Base-by-base conservation (phyloP, 2,329 filamentous ascomycete genomes). In the Apiospora rasikravindrae region DNA sequence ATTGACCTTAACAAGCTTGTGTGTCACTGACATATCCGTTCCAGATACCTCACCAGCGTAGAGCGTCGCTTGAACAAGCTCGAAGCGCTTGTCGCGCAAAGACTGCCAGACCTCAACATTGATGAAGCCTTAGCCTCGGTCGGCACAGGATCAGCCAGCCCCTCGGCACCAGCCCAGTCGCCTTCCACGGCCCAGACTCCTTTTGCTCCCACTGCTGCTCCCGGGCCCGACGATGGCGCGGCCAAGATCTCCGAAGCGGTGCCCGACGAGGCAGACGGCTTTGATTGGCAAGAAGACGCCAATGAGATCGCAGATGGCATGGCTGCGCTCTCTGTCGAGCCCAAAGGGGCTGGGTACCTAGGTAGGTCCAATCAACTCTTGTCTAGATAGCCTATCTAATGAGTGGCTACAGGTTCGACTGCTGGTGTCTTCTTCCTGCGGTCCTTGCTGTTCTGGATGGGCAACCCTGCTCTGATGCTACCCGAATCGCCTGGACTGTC, bases 311-410 rank as follows among this genome's bases (percentile, higher is more conserved):
- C 77, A 1, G 81, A 82, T 75, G 81, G 81, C 24, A 82, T 82
- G 80, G 80, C 81, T 19, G 77, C 81, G 1, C 71, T 83, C 19
- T 79, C 80, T 2, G 79, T 83, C n/a, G 78, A 81, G 33, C 80
- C 80, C 1, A 80, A 77, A 47, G 81, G 81, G 11, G 75, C 79
- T 19, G 81, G 81, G 7, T 83, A 82, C 73, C 72, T 82, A 24
- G 79, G 77, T 76, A 45, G 67, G 71, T 49, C 51, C 40, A 33
- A n/a, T 11, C 13, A 2, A 16, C 29, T n/a, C 44, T 40, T 14
- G 49, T 19, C 10, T 14, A 26, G 33, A 2, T 13, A 10, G 33
- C 4, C 29, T 53, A 11, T 14, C 40, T 67, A 33, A 33, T 37
- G 14, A 40, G 14, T 24, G 24, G 7, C 8, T 37, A 45, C 67